phyloP scores from a whole-genome alignment of 2,329 filamentous ascomycete species.

The Colletotrichum tropicale region DNA sequence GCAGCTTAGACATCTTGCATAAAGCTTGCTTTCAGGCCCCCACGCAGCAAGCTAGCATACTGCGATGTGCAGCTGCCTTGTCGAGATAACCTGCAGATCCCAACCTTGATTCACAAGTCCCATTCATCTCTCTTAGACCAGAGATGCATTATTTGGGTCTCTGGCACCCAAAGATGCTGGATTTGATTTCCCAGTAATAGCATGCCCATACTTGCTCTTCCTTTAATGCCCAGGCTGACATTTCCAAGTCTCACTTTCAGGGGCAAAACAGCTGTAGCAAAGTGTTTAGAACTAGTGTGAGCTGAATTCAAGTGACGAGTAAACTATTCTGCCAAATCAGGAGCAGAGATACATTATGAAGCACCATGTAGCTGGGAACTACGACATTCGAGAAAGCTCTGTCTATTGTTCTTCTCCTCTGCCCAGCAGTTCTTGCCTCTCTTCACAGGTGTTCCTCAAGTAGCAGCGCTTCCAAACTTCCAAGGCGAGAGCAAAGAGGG shows the following conservation, averaged over 20 bases:
- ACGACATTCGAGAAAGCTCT: background rate
- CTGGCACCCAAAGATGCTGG: background rate
- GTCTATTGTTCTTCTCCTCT: background rate
- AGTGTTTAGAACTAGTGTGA: background rate
- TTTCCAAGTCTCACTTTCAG: background rate
- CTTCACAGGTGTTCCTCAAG: background rate
- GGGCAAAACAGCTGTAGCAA: background rate
- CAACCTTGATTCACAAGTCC: background rate
- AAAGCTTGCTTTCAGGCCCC: background rate
- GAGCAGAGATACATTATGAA: background rate
- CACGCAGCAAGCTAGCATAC: background rate
- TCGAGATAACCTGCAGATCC: fast-evolving
- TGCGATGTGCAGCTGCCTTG: background rate
- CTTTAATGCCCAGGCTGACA: background rate
- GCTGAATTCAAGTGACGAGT: background rate
- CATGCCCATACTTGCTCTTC: too few species aligned
- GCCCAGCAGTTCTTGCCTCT: background rate
- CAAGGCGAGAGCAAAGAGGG: background rate
- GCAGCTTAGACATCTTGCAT: background rate
- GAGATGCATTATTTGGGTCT: background rate
- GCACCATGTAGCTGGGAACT: background rate
- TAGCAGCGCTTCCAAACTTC: background rate
- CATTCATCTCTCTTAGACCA: background rate
- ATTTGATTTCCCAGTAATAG: too few species aligned
- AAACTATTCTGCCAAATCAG: background rate